A percentile compares a stretch with the other conserved stretches of the same genome.
Conservation (phyloP, 345 rosid genomes). For the Erysimum cheiranthoides region DNA sequence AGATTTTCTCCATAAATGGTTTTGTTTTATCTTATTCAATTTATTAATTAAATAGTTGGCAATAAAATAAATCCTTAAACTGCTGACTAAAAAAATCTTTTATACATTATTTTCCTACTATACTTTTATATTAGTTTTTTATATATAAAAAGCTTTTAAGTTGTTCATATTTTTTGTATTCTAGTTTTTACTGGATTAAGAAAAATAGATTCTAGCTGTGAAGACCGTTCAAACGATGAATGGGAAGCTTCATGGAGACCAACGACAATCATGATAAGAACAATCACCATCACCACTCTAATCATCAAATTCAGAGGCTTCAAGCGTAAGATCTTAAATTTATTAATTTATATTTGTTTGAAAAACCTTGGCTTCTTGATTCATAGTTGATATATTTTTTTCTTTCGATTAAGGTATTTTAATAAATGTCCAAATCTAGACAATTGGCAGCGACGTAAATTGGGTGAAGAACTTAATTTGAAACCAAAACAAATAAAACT, state of each 20-base stretch:
- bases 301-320: slow-evolving; percentile 55
- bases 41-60: neutral
- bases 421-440: slow-evolving; percentile 77
- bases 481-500: slow-evolving; percentile 67
- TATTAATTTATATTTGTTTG: neutral
- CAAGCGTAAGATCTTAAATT: slow-evolving; percentile 55
- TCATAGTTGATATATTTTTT: neutral
- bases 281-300: slow-evolving; percentile 56
- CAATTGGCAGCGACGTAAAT: slow-evolving; percentile 56
- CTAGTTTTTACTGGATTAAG: neutral
- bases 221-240: slow-evolving; percentile 57
- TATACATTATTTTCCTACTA: neutral
- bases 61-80: neutral
- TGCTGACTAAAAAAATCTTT: neutral
- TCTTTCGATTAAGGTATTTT: slow-evolving; percentile 52
- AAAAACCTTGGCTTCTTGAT: neutral
- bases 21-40: slow-evolving; percentile 11
- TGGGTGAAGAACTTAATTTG: slow-evolving; percentile 61
- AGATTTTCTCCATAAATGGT: slow-evolving; percentile 36
- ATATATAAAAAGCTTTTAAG: slow-evolving; percentile 15
- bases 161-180: neutral
- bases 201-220: slow-evolving; percentile 27
- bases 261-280: slow-evolving; percentile 39
- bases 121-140: neutral
- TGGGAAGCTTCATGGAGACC: slow-evolving; percentile 30